Evolutionary conservation across 257 asterid genomes (phyloP), one percentile per base, ranked within the genome.

Genomic region (Solanum gracilifrons): DNA sequence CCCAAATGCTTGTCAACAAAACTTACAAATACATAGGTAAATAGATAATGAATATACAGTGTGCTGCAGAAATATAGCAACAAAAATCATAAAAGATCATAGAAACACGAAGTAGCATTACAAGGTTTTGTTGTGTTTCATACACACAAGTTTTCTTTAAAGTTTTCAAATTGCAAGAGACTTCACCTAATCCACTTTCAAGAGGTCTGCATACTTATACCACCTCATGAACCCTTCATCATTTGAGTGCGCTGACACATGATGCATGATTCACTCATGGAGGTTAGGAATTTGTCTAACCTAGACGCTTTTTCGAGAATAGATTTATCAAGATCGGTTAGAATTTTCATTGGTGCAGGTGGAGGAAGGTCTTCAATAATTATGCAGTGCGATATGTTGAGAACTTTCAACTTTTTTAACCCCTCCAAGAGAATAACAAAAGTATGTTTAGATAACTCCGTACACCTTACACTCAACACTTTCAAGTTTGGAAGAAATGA

Each of bases 151-250:
- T 41, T 39, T 6, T 43, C 35, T 77, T 77, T 25, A 6, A n/a
- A 39, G 36, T 41, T 77, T 12, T 93, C 94, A 95, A 69, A 93
- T 62, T 27, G 94, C 93, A 71, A 95, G 95, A 39, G 98, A 94
- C 86, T 75, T 46, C 79, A 94, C 95, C 89, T 95, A 98, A 72
- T 95, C 98, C 13, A 39, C 95, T 87, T 91, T 94, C 98, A 97
- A 95, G 27, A 93, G 92, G 84, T 93, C 94, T 89, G 92, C 98
- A 69, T 94, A 95, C 90, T 88, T 95, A 91, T 95, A 92, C 98
- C 98, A 95, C 93, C 97, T 92, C 31, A 95, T 89, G 83, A 93
- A 87, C 82, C 97, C 98, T 64, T 94, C 97, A 20, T 95, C 98
- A 6, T 79, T 71, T 93, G 93, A 0, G 96, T 90, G 11, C 97